Evolutionary conservation across 768 basidiomycete genomes (phyloP).

Genomic region (Phanerochaete carnosa): DNA sequence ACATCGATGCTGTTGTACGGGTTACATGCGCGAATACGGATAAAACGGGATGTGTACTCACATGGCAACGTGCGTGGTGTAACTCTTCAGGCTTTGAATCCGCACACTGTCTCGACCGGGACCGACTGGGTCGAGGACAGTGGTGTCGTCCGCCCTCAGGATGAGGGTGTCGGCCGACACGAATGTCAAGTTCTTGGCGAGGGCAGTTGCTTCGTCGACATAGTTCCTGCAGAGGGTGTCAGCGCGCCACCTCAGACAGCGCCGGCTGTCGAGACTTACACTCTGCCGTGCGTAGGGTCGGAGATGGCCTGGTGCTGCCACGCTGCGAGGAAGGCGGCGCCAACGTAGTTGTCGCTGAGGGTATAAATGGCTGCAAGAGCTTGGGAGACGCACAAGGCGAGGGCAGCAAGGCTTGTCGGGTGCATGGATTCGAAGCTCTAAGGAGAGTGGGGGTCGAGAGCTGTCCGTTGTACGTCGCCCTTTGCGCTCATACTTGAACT

Average conservation of each 20-base stretch:
- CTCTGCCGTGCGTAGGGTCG: conserved; percentile 68
- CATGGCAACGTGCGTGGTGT: conserved; percentile 51
- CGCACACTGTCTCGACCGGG: conserved; percentile 61
- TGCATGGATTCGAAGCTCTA: background rate
- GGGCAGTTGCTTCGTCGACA: conserved; percentile 46
- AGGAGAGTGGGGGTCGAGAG: background rate
- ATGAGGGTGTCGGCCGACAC: conserved; percentile 50
- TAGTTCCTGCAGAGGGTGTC: conserved; percentile 33
- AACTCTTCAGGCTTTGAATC: conserved; percentile 48
- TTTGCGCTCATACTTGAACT: background rate
- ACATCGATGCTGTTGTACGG: conserved; percentile 35
- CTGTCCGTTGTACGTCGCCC: background rate
- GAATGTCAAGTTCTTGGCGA: conserved; percentile 53
- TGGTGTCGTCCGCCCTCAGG: conserved; percentile 53
- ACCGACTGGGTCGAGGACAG: conserved; percentile 39
- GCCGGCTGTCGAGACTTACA: conserved; percentile 41
- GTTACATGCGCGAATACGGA: background rate
- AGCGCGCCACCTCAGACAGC: background rate
- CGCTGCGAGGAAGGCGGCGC: conserved; percentile 39
- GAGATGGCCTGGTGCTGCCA: conserved; percentile 47
- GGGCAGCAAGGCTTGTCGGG: conserved; percentile 6
- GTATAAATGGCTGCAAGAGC: conserved; percentile 21
- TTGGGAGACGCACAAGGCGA: conserved; percentile 15
- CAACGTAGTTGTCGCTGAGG: conserved; percentile 20
- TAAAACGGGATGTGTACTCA: conserved; percentile 22